Percentiles rank a stretch among this genome's conserved stretches.
phyloP scores from a whole-genome alignment of 345 rosid genomes.

The Euclidium syriacum region DNA sequence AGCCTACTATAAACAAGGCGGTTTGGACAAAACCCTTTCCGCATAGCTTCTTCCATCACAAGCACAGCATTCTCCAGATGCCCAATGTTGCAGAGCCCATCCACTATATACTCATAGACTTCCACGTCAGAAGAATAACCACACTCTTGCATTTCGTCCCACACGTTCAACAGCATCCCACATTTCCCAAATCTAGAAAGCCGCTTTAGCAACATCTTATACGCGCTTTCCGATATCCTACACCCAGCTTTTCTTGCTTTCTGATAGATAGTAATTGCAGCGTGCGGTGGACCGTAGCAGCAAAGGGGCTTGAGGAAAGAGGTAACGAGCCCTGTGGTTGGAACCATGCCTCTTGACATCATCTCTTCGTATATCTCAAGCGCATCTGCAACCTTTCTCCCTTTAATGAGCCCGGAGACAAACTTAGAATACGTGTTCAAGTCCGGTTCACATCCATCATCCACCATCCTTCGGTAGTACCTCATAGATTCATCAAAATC shows the following conservation, averaged over 20 bases:
- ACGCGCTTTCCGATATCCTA: constrained; percentile 55
- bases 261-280: constrained; percentile 71
- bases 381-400: constrained; percentile 79
- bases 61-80: constrained; percentile 84
- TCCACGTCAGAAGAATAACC: constrained; percentile 65
- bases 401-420: constrained; percentile 60
- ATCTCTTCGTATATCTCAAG: constrained; percentile 83
- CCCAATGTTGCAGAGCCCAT: constrained; percentile 84
- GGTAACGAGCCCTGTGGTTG: constrained; percentile 59
- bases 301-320: constrained; percentile 65
- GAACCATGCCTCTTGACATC: constrained; percentile 52
- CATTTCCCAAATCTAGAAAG: constrained; percentile 89
- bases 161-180: constrained; percentile 70
- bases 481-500: constrained; percentile 54
- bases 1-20: constrained; percentile 69
- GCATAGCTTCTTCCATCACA: constrained; percentile 84
- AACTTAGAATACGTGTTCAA: constrained; percentile 53
- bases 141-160: constrained; percentile 84
- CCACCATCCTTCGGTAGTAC: constrained; percentile 49
- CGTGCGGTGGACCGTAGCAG: constrained; percentile 84
- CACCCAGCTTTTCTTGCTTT: constrained; percentile 73
- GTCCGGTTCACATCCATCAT: constrained; percentile 49
- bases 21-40: constrained; percentile 78
- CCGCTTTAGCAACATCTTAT: constrained; percentile 73
- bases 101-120: constrained; percentile 69